Conservation (phyloP, 2,329 filamentous ascomycete species). For the Dactylonectria estremocensis region DNA sequence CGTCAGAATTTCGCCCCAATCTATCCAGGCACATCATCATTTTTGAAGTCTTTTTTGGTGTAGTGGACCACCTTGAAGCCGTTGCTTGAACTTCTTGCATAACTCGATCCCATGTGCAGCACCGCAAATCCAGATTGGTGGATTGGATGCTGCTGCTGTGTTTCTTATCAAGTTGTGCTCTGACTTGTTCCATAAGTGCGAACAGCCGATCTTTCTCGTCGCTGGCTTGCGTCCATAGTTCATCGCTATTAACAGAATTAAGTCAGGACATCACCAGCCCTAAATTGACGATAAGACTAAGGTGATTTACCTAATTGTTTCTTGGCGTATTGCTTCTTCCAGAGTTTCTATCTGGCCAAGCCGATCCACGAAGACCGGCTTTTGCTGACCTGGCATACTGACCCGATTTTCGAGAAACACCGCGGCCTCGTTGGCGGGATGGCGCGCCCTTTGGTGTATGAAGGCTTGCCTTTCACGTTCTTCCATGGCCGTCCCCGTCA, state of each 20-base stretch:
- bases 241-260: neutral
- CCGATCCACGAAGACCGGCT: neutral
- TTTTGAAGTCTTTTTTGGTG: neutral
- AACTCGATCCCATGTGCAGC: slow-evolving; percentile 12
- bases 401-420: slow-evolving; percentile 24
- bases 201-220: slow-evolving; percentile 30
- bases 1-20: neutral
- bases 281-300: neutral
- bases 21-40: slow-evolving; percentile 5
- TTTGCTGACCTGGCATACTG: neutral
- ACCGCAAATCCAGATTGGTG: neutral
- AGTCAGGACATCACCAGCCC: neutral
- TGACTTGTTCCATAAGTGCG: slow-evolving; percentile 30
- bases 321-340: neutral
- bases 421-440: slow-evolving; percentile 10
- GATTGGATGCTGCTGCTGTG: neutral
- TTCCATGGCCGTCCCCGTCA: neutral
- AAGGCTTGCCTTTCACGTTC: slow-evolving; percentile 6
- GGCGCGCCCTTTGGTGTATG: neutral
- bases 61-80: slow-evolving; percentile 5
- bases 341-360: neutral
- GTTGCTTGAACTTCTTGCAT: slow-evolving; percentile 16
- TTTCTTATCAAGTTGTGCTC: slow-evolving; percentile 19
- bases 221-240: slow-evolving; percentile 28
- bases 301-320: neutral